Conservation (phyloP, 208 protist genomes). For the Leishmania aethiopica region DNA sequence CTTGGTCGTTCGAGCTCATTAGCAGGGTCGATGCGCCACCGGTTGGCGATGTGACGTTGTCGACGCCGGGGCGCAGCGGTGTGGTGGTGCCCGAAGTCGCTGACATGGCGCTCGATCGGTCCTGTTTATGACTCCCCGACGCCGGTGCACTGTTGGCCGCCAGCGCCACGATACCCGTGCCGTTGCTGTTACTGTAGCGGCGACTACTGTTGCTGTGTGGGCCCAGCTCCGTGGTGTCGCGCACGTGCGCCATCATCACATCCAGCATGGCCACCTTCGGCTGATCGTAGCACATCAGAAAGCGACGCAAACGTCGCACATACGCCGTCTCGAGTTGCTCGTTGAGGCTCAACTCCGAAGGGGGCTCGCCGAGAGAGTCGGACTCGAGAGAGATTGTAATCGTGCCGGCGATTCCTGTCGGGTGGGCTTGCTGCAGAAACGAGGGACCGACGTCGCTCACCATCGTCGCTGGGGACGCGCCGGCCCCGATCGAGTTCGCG, state of each 20-base stretch:
- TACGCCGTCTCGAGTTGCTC: slow-evolving; percentile 42
- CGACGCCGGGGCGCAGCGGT: not conserved
- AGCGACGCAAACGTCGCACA: slow-evolving; percentile 55
- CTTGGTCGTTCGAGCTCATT: not conserved
- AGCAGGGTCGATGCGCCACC: not conserved
- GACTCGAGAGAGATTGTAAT: slow-evolving; percentile 72
- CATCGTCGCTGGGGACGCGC: not conserved
- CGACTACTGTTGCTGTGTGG: not conserved
- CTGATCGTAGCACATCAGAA: slow-evolving; percentile 61
- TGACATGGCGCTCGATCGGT: not conserved
- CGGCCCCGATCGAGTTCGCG: not conserved
- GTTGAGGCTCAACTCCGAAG: slow-evolving; percentile 30
- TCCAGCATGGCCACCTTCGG: slow-evolving; percentile 63
- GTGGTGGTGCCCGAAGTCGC: not conserved
- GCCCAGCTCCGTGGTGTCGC: slow-evolving; percentile 39
- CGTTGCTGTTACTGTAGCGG: not conserved
- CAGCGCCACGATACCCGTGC: not conserved
- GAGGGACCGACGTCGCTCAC: slow-evolving; percentile 21
- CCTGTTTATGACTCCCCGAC: not conserved
- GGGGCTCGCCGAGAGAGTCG: slow-evolving; percentile 54
- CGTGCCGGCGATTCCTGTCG: slow-evolving; percentile 58
- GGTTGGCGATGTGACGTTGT: not conserved
- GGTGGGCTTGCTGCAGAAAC: slow-evolving; percentile 26
- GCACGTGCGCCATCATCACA: slow-evolving; percentile 64
- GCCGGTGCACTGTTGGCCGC: not conserved